Conservation (phyloP, 257 asterid species). For the Ballota nigra region DNA sequence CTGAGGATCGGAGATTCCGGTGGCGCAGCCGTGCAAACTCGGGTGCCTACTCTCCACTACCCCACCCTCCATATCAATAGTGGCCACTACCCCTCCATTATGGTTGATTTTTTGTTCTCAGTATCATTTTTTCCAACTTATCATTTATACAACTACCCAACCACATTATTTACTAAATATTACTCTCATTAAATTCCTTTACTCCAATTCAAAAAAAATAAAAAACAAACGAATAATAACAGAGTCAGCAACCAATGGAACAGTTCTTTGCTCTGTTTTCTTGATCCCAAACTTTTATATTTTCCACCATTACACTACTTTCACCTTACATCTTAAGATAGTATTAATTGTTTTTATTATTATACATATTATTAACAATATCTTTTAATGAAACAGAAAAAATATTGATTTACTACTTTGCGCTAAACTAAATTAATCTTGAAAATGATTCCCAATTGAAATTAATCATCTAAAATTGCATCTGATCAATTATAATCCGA, state of each 20-base stretch:
- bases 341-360: too few species aligned
- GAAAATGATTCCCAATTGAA: constrained; percentile 1
- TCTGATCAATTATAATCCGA: neutral
- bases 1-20: neutral
- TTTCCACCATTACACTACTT: too few species aligned
- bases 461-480: neutral
- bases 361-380: too few species aligned
- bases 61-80: constrained; percentile 21
- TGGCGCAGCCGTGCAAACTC: neutral
- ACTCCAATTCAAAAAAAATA: neutral
- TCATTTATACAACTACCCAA: constrained; percentile 26
- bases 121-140: constrained; percentile 20
- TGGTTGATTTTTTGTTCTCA: constrained; percentile 20
- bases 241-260: constrained; percentile 22
- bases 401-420: too few species aligned
- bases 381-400: too few species aligned
- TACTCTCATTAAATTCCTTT: constrained; percentile 1
- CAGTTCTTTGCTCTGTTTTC: constrained; percentile 19
- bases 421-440: neutral
- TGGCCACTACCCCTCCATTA: constrained; percentile 53
- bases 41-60: neutral
- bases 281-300: neutral
- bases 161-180: constrained; percentile 17
- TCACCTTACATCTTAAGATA: too few species aligned
- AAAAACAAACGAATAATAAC: neutral